A percentile compares a stretch with the other conserved stretches of the same genome.
Evolutionary conservation across 257 asterid genomes (phyloP).

Genomic region (Nicotiana sylvestris): DNA sequence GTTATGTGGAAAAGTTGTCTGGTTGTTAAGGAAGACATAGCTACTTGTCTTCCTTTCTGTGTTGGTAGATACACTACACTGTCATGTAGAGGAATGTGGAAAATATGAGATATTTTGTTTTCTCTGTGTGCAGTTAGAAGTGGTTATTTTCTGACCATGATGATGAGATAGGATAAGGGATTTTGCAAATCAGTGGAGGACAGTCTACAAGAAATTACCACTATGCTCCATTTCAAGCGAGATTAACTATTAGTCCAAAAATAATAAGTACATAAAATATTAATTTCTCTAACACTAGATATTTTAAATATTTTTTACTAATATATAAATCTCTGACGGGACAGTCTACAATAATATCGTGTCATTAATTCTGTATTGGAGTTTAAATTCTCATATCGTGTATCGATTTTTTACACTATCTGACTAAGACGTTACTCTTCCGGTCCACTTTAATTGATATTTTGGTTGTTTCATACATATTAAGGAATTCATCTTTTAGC

Average conservation of each 20-base stretch:
- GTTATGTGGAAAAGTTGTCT: constrained; percentile 32
- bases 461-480: too few relatives aligned
- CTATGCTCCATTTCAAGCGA: background rate
- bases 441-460: too few relatives aligned
- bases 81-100: too few relatives aligned
- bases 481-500: too few relatives aligned
- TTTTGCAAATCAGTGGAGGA: constrained; percentile 7
- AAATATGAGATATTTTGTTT: too few relatives aligned
- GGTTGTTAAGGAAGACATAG: constrained; percentile 45
- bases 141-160: constrained; percentile 11
- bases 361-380: background rate
- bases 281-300: background rate
- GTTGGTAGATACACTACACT: too few relatives aligned
- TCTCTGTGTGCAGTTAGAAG: too few relatives aligned
- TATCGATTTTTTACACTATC: too few relatives aligned
- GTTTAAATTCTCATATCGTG: too few relatives aligned
- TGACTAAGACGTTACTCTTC: too few relatives aligned
- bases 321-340: background rate
- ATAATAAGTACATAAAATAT: too few relatives aligned
- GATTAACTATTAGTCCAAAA: background rate
- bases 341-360: background rate
- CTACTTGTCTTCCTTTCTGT: background rate
- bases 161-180: constrained; percentile 12
- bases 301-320: background rate
- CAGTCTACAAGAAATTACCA: background rate